Evolutionary conservation across 208 protist genomes (phyloP), one percentile per base, ranked within the genome.

Genomic region (Trypanosoma conorhini): DNA sequence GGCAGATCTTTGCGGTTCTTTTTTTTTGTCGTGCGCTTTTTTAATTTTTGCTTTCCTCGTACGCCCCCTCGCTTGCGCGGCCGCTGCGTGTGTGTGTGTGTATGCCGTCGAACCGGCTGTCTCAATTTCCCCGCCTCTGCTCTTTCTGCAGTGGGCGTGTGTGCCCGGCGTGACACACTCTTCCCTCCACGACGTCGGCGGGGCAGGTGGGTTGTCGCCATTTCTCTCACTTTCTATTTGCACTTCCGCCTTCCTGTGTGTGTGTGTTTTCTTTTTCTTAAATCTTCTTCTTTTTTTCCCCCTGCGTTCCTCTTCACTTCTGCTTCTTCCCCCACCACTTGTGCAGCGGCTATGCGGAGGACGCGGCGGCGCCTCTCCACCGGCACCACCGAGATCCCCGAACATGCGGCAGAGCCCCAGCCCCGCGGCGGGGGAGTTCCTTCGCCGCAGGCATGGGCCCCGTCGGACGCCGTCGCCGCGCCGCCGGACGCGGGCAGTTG

Each of bases 291-390:
- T 65, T 33, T 58, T 70, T 17, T 54, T 54, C 2, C 1, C 7
- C 26, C 3, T 9, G 31, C 63, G 50, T 40, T 67, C 63, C 35
- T 70, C 60, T 54, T 68, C 66, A 44, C 66, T 59, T 65, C 55
- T 58, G 44, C 55, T 66, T 67, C 50, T 62, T 62, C 50, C 24
- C n/a, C 22, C n/a, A 52, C 52, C 54, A 26, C 19, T 79, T 70
- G 10, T 58, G n/a, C n/a, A 54, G 21, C 30, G 54, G 13, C 22
- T 44, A 69, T 62, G 56, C 57, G 52, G 24, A 62, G 60, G 70
- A 64, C 42, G 35, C 55, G 28, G 61, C 55, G 51, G 30, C 31
- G 55, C 10, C 21, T 75, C 28, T 31, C 28, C 12, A 44, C 70
- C n/a, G 54, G 38, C 26, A 31, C 33, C 10, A 55, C 60, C 33